A percentile compares a stretch with the other conserved stretches of the same genome.
Evolutionary conservation across 176 grass and related monocot genomes (phyloP).

Genomic region (Luzula sylvatica): DNA sequence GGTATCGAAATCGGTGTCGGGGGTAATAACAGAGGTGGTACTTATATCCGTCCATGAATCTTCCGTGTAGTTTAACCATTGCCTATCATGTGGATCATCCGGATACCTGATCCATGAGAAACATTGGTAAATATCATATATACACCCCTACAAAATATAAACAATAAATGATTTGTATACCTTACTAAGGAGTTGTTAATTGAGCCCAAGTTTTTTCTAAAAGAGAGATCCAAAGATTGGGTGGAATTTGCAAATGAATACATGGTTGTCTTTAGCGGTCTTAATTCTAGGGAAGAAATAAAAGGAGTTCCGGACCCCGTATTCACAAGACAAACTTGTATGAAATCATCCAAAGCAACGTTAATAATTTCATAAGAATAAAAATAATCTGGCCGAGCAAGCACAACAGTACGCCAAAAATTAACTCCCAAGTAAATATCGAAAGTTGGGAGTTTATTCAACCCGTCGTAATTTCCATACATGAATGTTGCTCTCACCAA

Average conservation of each 20-base stretch:
- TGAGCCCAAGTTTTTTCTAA: constrained; percentile 2
- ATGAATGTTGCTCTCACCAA: constrained; percentile 33
- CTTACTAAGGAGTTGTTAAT: constrained; percentile 18
- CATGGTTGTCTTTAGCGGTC: constrained; percentile 18
- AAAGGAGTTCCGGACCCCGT: constrained; percentile 32
- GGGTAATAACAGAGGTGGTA: background rate
- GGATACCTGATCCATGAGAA: constrained; percentile 24
- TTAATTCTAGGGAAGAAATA: constrained; percentile 41
- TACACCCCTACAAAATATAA: too few species aligned
- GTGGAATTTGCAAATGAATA: constrained; percentile 29
- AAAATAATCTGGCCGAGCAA: background rate
- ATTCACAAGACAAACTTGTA: constrained; percentile 41
- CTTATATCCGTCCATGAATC: constrained; percentile 3
- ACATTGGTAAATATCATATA: background rate
- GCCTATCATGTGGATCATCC: constrained; percentile 31
- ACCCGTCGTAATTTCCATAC: constrained; percentile 44
- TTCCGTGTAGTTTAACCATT: constrained; percentile 22
- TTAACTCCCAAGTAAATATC: constrained; percentile 41
- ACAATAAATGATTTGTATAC: constrained; percentile 16
- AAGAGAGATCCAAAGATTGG: constrained; percentile 14
- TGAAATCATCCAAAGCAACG: constrained; percentile 25
- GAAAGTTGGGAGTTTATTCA: constrained; percentile 30
- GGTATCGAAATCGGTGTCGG: background rate
- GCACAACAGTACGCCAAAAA: constrained; percentile 23
- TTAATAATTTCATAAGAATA: constrained; percentile 32